Conservation (phyloP, 78 protist genomes). For the Mantamonas sphyraenae region DNA sequence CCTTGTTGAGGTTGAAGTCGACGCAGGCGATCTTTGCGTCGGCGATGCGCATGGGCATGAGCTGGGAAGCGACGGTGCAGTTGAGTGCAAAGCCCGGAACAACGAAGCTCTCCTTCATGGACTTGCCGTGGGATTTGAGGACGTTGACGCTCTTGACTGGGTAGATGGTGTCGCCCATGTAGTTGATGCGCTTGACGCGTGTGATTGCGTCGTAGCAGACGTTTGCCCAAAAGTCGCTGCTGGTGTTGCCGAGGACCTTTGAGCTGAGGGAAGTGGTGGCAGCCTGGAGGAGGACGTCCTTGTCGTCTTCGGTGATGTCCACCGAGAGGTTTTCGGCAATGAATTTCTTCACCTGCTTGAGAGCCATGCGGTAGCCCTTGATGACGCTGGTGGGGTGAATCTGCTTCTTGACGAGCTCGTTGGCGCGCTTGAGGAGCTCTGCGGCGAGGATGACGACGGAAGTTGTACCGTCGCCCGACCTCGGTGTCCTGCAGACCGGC, state of each 20-base stretch:
- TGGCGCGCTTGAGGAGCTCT: conserved; percentile 88
- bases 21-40: conserved; percentile 95
- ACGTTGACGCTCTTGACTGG: conserved; percentile 88
- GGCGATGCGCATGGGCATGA: conserved; percentile 79
- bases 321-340: conserved; percentile 54
- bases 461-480: conserved; percentile 98
- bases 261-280: conserved; percentile 96
- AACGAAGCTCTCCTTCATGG: conserved; percentile 64
- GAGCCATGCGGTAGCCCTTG: conserved; percentile 90
- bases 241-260: conserved; percentile 85
- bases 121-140: conserved; percentile 91
- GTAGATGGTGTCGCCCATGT: conserved; percentile 67
- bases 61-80: conserved; percentile 83
- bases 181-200: conserved; percentile 71
- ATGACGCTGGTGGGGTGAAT: conserved; percentile 98
- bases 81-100: conserved; percentile 90
- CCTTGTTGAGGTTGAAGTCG: conserved; percentile 84
- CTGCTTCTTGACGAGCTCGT: conserved; percentile 77
- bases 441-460: conserved; percentile 97
- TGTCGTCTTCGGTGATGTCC: conserved; percentile 57
- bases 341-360: conserved; percentile 78
- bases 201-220: conserved; percentile 85
- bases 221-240: conserved; percentile 86
- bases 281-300: conserved; percentile 75
- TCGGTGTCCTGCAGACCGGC: conserved; percentile 90